Evolutionary conservation across 1,284 basidiomycete species (phyloP), one percentile per base, ranked within the genome.

Genomic region (Acaromyces ingoldii): DNA sequence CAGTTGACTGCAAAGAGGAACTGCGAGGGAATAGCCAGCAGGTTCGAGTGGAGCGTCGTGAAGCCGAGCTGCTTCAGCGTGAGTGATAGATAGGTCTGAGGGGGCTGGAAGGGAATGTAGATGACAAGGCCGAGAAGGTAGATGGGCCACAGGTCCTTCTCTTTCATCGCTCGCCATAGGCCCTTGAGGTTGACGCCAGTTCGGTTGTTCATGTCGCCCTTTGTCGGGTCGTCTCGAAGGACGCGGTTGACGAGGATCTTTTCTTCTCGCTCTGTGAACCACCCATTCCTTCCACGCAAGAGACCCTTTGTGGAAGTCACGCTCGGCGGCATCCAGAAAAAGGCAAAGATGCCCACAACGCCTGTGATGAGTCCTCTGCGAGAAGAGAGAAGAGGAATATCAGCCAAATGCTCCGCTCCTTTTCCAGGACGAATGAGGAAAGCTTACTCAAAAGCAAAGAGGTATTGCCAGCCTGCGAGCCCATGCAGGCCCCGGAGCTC

Each of bases 201-300:
- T 22, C 87, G 82, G 59, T 89, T 89, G 76, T 88, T 85, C 86
- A 88, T 88, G 58, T 54, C 79, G 19, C 47, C 78, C 81, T 78
- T 87, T 85, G 70, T 70, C 0, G 76, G 85, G 60, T 87, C 85
- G 66, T 87, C 86, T 2, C 86, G 79, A 4, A 87, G 77, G n/a
- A 87, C 78, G 17, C 83, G 78, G 51, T 78, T 79, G 9, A 83
- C 81, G 1, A 81, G 77, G 50, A 85, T 84, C 1, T 77, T 78
- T 59, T 78, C 77, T 40, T 79, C 78, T 15, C 74, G 79, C 47
- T 63, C 80, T 4, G 78, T 82, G 72, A 88, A 87, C 84, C 85
- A 88, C 0, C 85, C 85, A 13, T 75, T 68, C 0, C 84, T 86
- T 65, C 85, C 83, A 0, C 84, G 36, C 1, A 47, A 13, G 19